Conservation (phyloP, 768 basidiomycete genomes). For the Termitomyces bulborhizus region DNA sequence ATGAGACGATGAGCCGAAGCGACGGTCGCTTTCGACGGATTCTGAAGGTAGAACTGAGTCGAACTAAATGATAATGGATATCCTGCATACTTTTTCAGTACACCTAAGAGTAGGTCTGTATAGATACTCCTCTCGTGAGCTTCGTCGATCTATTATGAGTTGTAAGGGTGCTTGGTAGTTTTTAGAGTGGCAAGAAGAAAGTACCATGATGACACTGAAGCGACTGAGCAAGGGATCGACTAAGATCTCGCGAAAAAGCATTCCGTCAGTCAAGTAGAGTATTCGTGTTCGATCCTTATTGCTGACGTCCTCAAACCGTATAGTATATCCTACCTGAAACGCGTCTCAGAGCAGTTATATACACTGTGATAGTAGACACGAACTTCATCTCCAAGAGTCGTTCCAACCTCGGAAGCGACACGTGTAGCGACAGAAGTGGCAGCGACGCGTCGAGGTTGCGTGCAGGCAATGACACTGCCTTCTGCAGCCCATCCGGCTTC, state of each 20-base stretch:
- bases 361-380: constrained; percentile 15
- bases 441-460: constrained; percentile 88
- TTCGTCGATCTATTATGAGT: constrained; percentile 80
- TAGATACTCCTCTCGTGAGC: constrained; percentile 96
- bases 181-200: constrained; percentile 14
- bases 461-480: constrained; percentile 85
- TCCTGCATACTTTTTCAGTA: constrained; percentile 78
- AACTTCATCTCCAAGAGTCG: constrained; percentile 84
- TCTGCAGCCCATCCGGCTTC: constrained; percentile 90
- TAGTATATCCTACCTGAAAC: constrained; percentile 89
- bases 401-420: constrained; percentile 90
- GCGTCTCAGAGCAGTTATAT: constrained; percentile 13
- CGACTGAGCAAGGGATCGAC: constrained; percentile 87
- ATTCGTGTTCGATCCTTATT: constrained; percentile 82
- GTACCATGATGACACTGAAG: constrained; percentile 93
- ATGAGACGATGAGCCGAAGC: constrained; percentile 88
- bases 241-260: constrained; percentile 92
- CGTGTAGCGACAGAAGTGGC: constrained; percentile 91
- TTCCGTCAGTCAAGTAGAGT: constrained; percentile 96
- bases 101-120: constrained; percentile 86
- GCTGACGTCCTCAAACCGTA: constrained; percentile 93
- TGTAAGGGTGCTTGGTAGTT: not conserved
- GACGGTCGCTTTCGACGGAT: constrained; percentile 89
- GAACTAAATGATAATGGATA: not conserved
- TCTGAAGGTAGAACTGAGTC: constrained; percentile 34